These are phyloP conservation scores for Asclepias syriaca DNA, from an alignment of 257 asterid genomes.

Conservation along the genomic window DNA sequence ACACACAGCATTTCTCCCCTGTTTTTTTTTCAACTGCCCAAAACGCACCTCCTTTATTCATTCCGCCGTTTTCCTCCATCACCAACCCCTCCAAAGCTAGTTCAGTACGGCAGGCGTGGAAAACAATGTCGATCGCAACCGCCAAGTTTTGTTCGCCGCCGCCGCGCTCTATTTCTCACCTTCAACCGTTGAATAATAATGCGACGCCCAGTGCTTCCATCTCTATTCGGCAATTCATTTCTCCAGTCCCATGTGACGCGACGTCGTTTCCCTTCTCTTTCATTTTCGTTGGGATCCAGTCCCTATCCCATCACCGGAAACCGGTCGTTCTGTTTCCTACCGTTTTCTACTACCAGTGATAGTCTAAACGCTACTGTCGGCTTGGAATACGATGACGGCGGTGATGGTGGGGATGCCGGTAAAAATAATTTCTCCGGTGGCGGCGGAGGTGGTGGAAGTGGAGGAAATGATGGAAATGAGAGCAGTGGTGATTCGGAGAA, in stretches of 20 bases:
- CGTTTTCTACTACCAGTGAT: slow-evolving; percentile 30
- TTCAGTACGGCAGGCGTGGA: neutral
- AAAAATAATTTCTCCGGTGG: neutral
- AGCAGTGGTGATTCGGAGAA: slow-evolving; percentile 33
- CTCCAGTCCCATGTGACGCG: slow-evolving; percentile 13
- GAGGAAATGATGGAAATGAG: slow-evolving; percentile 18
- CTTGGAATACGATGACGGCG: slow-evolving; percentile 12
- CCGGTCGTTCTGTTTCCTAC: slow-evolving; percentile 13
- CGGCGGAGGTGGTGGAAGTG: slow-evolving; percentile 41
- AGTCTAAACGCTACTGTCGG: slow-evolving; percentile 20
- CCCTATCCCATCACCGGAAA: slow-evolving; percentile 13
- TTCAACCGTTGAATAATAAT: neutral
- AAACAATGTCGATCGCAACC: slow-evolving; percentile 28
- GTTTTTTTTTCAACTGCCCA: neutral
- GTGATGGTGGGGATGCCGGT: slow-evolving; percentile 6
- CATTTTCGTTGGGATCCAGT: slow-evolving; percentile 9
- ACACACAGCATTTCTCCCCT: neutral
- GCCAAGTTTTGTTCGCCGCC: slow-evolving; percentile 15
- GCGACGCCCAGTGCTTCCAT: neutral
- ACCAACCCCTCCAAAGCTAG: neutral
- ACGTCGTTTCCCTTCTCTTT: slow-evolving; percentile 11
- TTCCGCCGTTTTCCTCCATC: neutral
- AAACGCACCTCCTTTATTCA: neutral
- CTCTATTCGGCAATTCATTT: slow-evolving; percentile 16
- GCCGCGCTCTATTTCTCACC: neutral